These are phyloP conservation scores for Calonectria henricotiae DNA, from an alignment of 2,329 filamentous ascomycete genomes.

Conservation along the genomic window DNA sequence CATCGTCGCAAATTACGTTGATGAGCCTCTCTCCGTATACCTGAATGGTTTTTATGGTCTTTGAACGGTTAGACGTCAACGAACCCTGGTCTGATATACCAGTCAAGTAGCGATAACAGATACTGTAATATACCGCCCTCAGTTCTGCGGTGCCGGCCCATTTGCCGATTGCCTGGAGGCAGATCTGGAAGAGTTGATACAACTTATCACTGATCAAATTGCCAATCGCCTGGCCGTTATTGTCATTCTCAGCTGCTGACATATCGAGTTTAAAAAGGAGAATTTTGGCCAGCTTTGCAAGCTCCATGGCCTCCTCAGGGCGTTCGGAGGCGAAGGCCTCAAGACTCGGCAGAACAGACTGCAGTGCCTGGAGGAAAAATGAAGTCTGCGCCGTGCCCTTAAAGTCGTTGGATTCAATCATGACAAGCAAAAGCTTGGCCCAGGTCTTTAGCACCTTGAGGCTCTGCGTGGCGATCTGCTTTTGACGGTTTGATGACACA, in stretches of 20 bases:
- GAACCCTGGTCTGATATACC: slow-evolving; percentile 75
- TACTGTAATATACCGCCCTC: slow-evolving; percentile 90
- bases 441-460: slow-evolving; percentile 84
- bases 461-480: slow-evolving; percentile 71
- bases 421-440: slow-evolving; percentile 87
- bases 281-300: slow-evolving; percentile 83
- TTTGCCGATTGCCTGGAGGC: slow-evolving; percentile 83
- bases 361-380: slow-evolving; percentile 88
- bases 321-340: slow-evolving; percentile 83
- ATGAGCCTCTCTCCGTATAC: slow-evolving; percentile 83
- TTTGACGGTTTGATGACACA: slow-evolving; percentile 75
- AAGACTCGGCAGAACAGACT: slow-evolving; percentile 89
- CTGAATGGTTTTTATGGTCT: slow-evolving; percentile 81
- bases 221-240: slow-evolving; percentile 68
- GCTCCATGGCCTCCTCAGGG: slow-evolving; percentile 79
- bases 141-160: slow-evolving; percentile 80
- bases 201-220: slow-evolving; percentile 91
- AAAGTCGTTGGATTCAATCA: slow-evolving; percentile 87
- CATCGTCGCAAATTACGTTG: slow-evolving; percentile 93
- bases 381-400: slow-evolving; percentile 80
- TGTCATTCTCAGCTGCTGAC: slow-evolving; percentile 57
- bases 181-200: slow-evolving; percentile 92
- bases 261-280: slow-evolving; percentile 82
- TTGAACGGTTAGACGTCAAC: slow-evolving; percentile 65
- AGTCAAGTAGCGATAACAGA: slow-evolving; percentile 88